These are phyloP conservation scores for Zasmidium cellare DNA, from an alignment of 2,329 filamentous ascomycete species.

Conservation along the genomic window DNA sequence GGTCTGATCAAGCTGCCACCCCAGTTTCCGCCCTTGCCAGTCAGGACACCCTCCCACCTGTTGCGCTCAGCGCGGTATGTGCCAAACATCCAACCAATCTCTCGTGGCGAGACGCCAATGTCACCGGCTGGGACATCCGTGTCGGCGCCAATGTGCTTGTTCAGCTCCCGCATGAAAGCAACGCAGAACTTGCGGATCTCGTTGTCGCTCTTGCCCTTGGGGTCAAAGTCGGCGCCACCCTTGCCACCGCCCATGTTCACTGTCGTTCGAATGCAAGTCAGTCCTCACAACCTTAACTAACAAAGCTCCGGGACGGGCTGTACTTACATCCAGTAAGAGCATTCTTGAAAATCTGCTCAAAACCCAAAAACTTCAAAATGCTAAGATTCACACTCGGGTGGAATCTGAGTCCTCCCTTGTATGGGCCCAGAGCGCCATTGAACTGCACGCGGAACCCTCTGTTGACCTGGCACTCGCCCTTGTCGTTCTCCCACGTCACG, in stretches of 20 bases:
- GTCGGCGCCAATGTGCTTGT: conserved; percentile 92
- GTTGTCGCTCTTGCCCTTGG: conserved; percentile 95
- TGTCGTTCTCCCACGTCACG: conserved; percentile 95
- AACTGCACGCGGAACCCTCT: conserved; percentile 95
- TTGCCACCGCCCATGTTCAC: conserved; percentile 96
- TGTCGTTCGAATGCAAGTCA: conserved; percentile 32
- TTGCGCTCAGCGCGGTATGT: conserved; percentile 86
- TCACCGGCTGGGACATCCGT: conserved; percentile 96
- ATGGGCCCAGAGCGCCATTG: conserved; percentile 95
- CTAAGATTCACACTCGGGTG: conserved; percentile 82
- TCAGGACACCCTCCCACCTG: conserved; percentile 93
- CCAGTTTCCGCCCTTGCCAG: conserved; percentile 91
- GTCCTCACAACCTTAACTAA: background rate
- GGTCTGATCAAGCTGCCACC: conserved; percentile 92
- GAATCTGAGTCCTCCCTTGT: conserved; percentile 96
- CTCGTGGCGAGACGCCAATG: conserved; percentile 87
- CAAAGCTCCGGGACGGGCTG: too few relatives aligned
- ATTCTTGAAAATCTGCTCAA: conserved; percentile 99
- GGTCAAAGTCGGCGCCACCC: conserved; percentile 97
- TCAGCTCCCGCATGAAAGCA: conserved; percentile 93
- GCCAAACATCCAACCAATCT: conserved; percentile 94
- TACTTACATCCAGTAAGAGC: conserved; percentile 85
- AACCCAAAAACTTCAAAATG: conserved; percentile 92
- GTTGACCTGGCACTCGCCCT: conserved; percentile 86
- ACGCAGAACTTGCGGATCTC: conserved; percentile 98